Conservation (phyloP, 208 protist genomes). For the Herpetomonas samuelpessoai region DNA sequence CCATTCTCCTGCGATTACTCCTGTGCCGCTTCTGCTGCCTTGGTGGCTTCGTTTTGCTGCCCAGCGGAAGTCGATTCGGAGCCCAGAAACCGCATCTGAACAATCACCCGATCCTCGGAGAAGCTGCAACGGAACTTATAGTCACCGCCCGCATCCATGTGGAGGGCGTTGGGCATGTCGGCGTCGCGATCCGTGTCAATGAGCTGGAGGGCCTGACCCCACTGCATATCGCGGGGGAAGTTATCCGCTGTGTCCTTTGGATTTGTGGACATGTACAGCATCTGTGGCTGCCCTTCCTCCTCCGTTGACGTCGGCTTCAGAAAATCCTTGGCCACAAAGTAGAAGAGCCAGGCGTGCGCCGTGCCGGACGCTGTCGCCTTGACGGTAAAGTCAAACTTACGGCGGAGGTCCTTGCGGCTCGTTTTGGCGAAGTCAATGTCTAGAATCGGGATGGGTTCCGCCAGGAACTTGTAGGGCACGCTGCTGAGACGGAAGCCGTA, state of each 20-base stretch:
- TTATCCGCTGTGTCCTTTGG: constrained; percentile 84
- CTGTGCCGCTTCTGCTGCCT: constrained; percentile 9
- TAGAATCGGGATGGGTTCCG: constrained; percentile 76
- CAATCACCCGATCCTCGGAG: constrained; percentile 61
- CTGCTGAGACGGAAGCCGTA: constrained; percentile 92
- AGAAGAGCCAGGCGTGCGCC: constrained; percentile 85
- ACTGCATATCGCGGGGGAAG: constrained; percentile 94
- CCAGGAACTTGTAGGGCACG: constrained; percentile 59
- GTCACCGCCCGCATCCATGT: constrained; percentile 30
- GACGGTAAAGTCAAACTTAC: constrained; percentile 29
- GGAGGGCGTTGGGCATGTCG: constrained; percentile 42
- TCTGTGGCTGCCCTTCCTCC: constrained; percentile 8
- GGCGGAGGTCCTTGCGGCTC: constrained; percentile 24
- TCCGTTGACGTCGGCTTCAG: constrained; percentile 22
- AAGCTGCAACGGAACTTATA: constrained; percentile 67
- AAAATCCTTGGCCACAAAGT: constrained; percentile 53
- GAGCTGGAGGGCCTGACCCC: constrained; percentile 91
- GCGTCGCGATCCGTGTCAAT: constrained; percentile 59
- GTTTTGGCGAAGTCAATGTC: constrained; percentile 76
- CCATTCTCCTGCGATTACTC: neutral
- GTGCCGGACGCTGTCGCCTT: constrained; percentile 52
- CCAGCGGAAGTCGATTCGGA: neutral
- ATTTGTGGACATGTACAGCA: constrained; percentile 72
- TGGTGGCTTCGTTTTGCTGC: constrained; percentile 21
- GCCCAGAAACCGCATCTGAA: constrained; percentile 45